phyloP scores from a whole-genome alignment of 129 eudicot species.

The Arctium lappa region DNA sequence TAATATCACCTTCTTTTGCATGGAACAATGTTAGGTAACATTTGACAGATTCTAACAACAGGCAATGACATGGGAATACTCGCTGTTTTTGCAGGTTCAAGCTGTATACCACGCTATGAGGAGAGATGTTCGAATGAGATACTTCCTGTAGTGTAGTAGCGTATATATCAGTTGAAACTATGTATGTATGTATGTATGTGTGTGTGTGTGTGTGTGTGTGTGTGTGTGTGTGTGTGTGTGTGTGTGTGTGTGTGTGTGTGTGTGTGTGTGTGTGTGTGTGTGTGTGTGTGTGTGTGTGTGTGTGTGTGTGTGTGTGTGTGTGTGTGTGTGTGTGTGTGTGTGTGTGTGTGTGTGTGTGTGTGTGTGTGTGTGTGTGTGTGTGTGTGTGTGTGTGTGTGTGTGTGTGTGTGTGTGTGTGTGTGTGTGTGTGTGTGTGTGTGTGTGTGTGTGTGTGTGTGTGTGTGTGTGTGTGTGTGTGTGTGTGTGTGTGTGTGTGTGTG shows the following conservation, averaged over 20 bases:
- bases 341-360: constrained; percentile 9
- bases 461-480: constrained; percentile 11
- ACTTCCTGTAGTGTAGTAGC: constrained; percentile 47
- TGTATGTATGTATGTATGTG: constrained; percentile 14
- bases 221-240: constrained; percentile 10
- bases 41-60: background rate
- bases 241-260: constrained; percentile 16
- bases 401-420: constrained; percentile 10
- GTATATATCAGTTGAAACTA: background rate
- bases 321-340: constrained; percentile 10
- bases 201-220: constrained; percentile 13
- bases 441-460: constrained; percentile 14
- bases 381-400: constrained; percentile 13
- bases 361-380: constrained; percentile 11
- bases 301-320: constrained; percentile 8
- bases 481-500: constrained; percentile 8
- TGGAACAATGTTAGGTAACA: background rate
- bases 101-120: constrained; percentile 96
- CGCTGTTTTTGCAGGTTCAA: constrained; percentile 68
- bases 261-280: constrained; percentile 14
- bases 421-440: constrained; percentile 16
- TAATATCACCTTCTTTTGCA: background rate
- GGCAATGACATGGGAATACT: background rate
- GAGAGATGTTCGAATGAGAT: constrained; percentile 91
- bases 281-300: constrained; percentile 11